Conservation (phyloP, 164 flowering plant species). For the Macadamia integrifolia region DNA sequence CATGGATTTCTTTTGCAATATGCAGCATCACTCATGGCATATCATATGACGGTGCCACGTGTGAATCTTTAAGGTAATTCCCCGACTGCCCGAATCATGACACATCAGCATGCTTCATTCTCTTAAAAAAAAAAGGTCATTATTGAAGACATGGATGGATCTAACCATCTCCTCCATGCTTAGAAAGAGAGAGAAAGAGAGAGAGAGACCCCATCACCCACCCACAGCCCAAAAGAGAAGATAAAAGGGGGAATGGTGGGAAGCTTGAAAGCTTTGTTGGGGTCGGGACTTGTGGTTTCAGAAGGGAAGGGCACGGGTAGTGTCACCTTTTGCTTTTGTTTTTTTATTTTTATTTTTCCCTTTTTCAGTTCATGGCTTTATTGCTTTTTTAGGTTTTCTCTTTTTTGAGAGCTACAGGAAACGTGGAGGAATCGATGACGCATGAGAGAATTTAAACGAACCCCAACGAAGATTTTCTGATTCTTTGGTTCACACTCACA, state of each 20-base stretch:
- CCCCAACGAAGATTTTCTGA: constrained; percentile 31
- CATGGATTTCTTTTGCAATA: neutral
- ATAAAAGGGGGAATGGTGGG: no score
- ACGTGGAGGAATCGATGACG: constrained; percentile 28
- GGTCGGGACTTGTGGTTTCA: no score
- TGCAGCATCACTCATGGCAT: neutral
- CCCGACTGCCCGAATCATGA: neutral
- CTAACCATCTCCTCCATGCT: neutral
- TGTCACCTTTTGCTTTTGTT: constrained; percentile 2
- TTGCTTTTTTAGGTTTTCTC: neutral
- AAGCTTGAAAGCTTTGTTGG: no score
- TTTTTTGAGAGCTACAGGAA: constrained; percentile 1
- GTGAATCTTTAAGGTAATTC: neutral
- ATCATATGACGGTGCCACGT: neutral
- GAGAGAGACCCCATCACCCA: neutral
- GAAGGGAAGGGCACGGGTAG: neutral
- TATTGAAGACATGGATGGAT: no score
- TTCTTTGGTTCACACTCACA: neutral
- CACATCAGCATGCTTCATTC: neutral
- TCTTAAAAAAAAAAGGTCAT: neutral
- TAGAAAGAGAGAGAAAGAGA: neutral
- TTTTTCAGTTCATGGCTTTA: neutral
- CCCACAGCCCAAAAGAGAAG: neutral
- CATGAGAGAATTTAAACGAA: constrained; percentile 32
- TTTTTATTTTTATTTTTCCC: neutral